Conservation (phyloP, 805 yeast species). For the Tetrapisispora phaffii region DNA sequence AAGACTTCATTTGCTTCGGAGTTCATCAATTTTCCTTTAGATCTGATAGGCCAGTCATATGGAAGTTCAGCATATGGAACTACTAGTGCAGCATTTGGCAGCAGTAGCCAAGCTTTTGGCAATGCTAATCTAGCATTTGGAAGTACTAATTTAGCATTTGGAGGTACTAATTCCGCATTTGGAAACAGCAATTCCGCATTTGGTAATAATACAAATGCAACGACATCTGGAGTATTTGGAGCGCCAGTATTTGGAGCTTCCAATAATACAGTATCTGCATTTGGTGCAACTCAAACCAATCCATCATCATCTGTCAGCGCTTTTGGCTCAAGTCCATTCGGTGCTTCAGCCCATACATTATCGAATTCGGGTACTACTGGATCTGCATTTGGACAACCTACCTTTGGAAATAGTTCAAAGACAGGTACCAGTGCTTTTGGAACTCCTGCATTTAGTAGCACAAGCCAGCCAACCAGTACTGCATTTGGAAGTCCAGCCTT, state of each 20-base stretch:
- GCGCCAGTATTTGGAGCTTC: conserved; percentile 12
- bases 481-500: conserved; percentile 8
- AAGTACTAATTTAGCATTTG: conserved; percentile 1
- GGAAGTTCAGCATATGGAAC: conserved; percentile 2
- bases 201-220: conserved; percentile 5
- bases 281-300: neutral
- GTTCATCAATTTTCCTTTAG: conserved; percentile 30
- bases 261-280: neutral
- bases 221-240: conserved; percentile 17
- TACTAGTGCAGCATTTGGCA: neutral
- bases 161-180: neutral
- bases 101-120: neutral
- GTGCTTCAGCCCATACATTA: conserved; percentile 6
- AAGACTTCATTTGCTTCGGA: conserved; percentile 18
- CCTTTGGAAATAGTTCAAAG: conserved; percentile 7
- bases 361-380: conserved; percentile 10
- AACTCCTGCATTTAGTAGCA: conserved; percentile 13
- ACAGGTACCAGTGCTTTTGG: conserved; percentile 13
- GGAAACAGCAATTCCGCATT: neutral
- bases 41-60: conserved; percentile 21
- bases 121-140: conserved; percentile 2
- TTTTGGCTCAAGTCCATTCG: conserved; percentile 1
- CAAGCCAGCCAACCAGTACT: conserved; percentile 8
- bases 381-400: conserved; percentile 14
- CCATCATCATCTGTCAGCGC: neutral